These are phyloP conservation scores for Gossypium thurberi DNA, from an alignment of 345 rosid genomes.

Conservation along the genomic window DNA sequence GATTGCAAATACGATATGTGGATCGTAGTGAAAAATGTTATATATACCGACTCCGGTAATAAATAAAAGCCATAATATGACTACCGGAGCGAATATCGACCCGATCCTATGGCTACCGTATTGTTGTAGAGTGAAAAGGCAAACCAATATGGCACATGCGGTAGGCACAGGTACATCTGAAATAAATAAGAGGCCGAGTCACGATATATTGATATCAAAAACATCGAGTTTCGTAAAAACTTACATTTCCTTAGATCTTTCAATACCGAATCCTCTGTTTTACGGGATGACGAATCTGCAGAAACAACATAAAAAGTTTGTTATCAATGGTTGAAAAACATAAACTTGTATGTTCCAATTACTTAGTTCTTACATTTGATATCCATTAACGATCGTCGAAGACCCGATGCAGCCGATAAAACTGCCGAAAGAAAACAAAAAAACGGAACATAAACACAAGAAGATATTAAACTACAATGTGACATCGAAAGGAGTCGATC, in stretches of 20 bases:
- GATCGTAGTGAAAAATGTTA: slow-evolving; percentile 31
- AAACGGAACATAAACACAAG: slow-evolving; percentile 1
- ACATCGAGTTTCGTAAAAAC: slow-evolving; percentile 3
- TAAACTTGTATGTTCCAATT: not conserved
- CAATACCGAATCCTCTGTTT: slow-evolving; percentile 16
- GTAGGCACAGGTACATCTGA: slow-evolving; percentile 50
- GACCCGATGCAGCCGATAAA: slow-evolving; percentile 45
- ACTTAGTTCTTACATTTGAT: slow-evolving; percentile 37
- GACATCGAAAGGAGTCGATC: not conserved
- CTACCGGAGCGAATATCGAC: slow-evolving; percentile 43
- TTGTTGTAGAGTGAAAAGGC: slow-evolving; percentile 57
- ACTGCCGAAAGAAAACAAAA: slow-evolving; percentile 27
- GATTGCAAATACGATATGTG: slow-evolving; percentile 29
- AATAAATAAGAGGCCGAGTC: slow-evolving; percentile 6
- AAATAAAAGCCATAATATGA: slow-evolving; percentile 46
- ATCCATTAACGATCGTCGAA: slow-evolving; percentile 33
- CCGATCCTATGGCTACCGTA: slow-evolving; percentile 48
- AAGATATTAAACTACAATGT: not conserved
- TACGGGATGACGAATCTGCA: slow-evolving; percentile 29
- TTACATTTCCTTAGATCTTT: slow-evolving; percentile 37
- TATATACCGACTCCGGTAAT: slow-evolving; percentile 47
- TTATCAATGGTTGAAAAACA: not conserved
- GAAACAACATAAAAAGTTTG: slow-evolving; percentile 6
- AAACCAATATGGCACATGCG: slow-evolving; percentile 47
- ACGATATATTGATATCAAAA: not conserved